phyloP scores from a whole-genome alignment of 129 eudicot genomes.

The Artemisia argyi region DNA sequence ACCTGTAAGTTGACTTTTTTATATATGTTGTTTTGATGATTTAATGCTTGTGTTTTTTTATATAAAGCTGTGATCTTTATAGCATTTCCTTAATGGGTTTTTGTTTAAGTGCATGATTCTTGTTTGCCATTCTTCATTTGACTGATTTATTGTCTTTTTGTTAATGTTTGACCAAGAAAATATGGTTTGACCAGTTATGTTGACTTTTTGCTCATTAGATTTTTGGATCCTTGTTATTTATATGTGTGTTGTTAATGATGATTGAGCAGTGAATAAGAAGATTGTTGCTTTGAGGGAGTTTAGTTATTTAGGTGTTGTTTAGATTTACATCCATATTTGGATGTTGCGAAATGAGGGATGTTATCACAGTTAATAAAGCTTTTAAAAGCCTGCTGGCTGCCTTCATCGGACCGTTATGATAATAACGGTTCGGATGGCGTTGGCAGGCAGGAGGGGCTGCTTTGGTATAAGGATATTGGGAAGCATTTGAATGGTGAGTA shows the following conservation, averaged over 20 bases:
- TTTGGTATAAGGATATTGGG: conserved; percentile 71
- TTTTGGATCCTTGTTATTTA: neutral
- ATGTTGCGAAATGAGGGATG: conserved; percentile 86
- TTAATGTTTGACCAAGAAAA: conserved; percentile 15
- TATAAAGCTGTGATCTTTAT: neutral
- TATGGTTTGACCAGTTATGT: conserved; percentile 21
- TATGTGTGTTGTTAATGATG: conserved; percentile 9
- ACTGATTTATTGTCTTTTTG: conserved; percentile 25
- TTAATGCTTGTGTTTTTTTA: neutral
- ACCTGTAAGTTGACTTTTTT: conserved; percentile 32
- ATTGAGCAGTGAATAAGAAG: conserved; percentile 6
- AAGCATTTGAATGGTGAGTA: conserved; percentile 66
- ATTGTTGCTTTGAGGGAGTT: neutral
- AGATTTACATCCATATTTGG: conserved; percentile 48
- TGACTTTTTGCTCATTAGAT: conserved; percentile 9
- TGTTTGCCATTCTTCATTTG: conserved; percentile 28
- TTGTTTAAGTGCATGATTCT: conserved; percentile 4
- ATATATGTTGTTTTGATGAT: neutral
- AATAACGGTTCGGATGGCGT: conserved; percentile 45
- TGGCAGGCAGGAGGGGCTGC: conserved; percentile 67
- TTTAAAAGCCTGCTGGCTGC: conserved; percentile 69
- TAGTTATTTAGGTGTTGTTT: conserved; percentile 9
- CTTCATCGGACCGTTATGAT: conserved; percentile 46
- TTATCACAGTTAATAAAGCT: conserved; percentile 58
- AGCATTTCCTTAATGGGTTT: neutral